Evolutionary conservation across 371 early-diverging fungal genomes (phyloP).

Genomic region (Apophysomyces ossiformis): DNA sequence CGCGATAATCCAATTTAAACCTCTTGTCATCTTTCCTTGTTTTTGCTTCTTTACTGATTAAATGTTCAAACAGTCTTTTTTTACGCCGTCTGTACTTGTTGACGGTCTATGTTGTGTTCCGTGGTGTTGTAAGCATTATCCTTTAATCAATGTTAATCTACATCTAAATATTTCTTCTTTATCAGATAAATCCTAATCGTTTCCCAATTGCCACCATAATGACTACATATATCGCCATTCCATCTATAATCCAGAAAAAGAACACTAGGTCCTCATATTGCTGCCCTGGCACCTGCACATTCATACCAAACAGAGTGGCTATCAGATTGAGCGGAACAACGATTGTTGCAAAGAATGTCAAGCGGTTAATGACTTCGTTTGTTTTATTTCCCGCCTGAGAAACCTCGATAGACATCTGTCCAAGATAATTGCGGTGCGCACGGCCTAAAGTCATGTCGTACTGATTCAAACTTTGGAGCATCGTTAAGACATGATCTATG

Average conservation of each 20-base stretch:
- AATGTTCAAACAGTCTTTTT: too few relatives aligned
- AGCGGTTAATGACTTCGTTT: slow-evolving; percentile 88
- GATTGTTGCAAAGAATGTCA: slow-evolving; percentile 91
- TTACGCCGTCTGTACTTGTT: too few relatives aligned
- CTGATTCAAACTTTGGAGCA: slow-evolving; percentile 90
- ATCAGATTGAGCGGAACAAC: slow-evolving; percentile 89
- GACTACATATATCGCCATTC: slow-evolving; percentile 52
- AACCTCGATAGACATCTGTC: slow-evolving; percentile 95
- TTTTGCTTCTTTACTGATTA: too few relatives aligned
- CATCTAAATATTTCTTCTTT: too few relatives aligned
- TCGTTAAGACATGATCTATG: slow-evolving; percentile 91
- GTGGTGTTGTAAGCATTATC: too few relatives aligned
- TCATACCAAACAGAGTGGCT: slow-evolving; percentile 80
- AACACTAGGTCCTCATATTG: slow-evolving; percentile 65
- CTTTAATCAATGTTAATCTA: too few relatives aligned
- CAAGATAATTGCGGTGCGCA: slow-evolving; percentile 94
- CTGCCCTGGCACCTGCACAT: slow-evolving; percentile 86
- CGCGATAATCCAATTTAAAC: slow-evolving; percentile 20
- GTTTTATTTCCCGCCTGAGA: slow-evolving; percentile 93
- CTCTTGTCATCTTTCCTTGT: too few relatives aligned
- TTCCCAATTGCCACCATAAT: slow-evolving; percentile 46
- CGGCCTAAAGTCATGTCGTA: slow-evolving; percentile 90
- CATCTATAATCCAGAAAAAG: slow-evolving; percentile 79
- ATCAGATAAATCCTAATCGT: slow-evolving; percentile 24
- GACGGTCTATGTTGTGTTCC: too few relatives aligned